Conservation (phyloP, 495 filamentous ascomycete genomes). For the Lepraria neglecta region DNA sequence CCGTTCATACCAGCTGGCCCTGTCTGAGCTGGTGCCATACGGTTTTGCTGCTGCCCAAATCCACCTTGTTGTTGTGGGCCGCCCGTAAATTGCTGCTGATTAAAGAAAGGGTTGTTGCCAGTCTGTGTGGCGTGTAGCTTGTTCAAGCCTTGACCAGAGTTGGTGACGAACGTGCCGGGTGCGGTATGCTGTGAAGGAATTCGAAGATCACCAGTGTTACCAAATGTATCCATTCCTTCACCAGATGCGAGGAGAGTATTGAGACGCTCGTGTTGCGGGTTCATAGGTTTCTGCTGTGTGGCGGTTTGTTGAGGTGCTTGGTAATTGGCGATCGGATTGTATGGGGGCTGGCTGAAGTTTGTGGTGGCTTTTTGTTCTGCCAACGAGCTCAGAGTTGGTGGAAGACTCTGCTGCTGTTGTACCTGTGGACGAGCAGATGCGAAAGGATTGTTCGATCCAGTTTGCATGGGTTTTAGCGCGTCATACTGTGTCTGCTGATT, state of each 20-base stretch:
- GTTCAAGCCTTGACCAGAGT: slow-evolving; percentile 69
- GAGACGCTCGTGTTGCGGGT: slow-evolving; percentile 77
- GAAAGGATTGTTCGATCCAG: slow-evolving; percentile 96
- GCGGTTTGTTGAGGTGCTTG: slow-evolving; percentile 44
- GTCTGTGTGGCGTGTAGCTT: slow-evolving; percentile 65
- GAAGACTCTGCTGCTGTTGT: slow-evolving; percentile 49
- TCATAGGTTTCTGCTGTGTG: slow-evolving; percentile 47
- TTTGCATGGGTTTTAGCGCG: slow-evolving; percentile 51
- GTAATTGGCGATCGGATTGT: slow-evolving; percentile 50
- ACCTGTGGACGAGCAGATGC: slow-evolving; percentile 54
- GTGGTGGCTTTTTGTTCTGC: slow-evolving; percentile 63
- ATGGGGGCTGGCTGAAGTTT: slow-evolving; percentile 39
- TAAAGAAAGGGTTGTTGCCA: slow-evolving; percentile 88
- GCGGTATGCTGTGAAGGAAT: slow-evolving; percentile 97
- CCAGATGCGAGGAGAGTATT: slow-evolving; percentile 83
- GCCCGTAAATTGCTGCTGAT: slow-evolving; percentile 75
- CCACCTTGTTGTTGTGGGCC: slow-evolving; percentile 54
- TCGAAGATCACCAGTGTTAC: slow-evolving; percentile 87
- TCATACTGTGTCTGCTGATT: slow-evolving; percentile 39
- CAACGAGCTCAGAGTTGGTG: slow-evolving; percentile 60
- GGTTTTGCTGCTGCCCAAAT: slow-evolving; percentile 35
- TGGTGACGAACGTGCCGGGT: slow-evolving; percentile 95
- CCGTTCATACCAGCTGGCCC: slow-evolving; percentile 58
- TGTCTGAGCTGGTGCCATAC: slow-evolving; percentile 68
- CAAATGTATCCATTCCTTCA: slow-evolving; percentile 94